These are phyloP conservation scores for Anisodus tanguticus DNA, from an alignment of 257 asterid species.

Conservation along the genomic window DNA sequence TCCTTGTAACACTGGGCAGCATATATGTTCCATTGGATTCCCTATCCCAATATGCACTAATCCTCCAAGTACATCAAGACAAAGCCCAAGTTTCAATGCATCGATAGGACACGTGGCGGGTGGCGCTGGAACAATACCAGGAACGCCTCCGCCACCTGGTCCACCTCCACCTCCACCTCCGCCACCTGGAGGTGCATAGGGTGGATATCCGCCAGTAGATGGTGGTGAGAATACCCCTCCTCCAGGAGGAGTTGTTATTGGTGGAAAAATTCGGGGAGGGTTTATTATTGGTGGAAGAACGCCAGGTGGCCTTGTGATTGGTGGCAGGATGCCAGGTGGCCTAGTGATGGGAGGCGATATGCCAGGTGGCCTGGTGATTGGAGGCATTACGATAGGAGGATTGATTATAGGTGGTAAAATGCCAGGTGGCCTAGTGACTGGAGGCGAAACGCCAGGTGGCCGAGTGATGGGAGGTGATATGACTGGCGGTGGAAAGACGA, in stretches of 20 bases:
- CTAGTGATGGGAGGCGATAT: not conserved
- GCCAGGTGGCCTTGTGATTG: conserved; percentile 40
- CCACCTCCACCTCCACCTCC: not conserved
- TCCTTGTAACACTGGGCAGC: conserved; percentile 94
- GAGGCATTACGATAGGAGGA: conserved; percentile 48
- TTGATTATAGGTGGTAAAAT: conserved; percentile 42
- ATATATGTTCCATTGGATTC: conserved; percentile 69
- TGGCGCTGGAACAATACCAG: conserved; percentile 47
- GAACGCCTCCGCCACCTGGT: conserved; percentile 25
- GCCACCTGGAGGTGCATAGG: conserved; percentile 52
- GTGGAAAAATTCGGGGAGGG: conserved; percentile 49
- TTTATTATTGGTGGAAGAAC: conserved; percentile 48
- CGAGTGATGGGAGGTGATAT: not conserved
- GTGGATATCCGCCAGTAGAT: conserved; percentile 49
- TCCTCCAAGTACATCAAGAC: conserved; percentile 91
- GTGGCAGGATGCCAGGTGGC: conserved; percentile 42
- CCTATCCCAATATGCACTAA: conserved; percentile 81
- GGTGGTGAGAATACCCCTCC: conserved; percentile 41
- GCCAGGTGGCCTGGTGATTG: conserved; percentile 45
- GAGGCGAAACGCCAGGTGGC: conserved; percentile 44
- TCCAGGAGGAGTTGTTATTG: conserved; percentile 45
- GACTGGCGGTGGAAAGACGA: not conserved
- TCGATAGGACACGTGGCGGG: conserved; percentile 65
- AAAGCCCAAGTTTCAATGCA: conserved; percentile 85
- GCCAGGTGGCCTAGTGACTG: conserved; percentile 38